Percentiles rank a stretch among this genome's conserved stretches.
These are phyloP conservation scores for Aspergillus puulaauensis DNA, from an alignment of 2,329 filamentous ascomycete species.

Conservation along the genomic window DNA sequence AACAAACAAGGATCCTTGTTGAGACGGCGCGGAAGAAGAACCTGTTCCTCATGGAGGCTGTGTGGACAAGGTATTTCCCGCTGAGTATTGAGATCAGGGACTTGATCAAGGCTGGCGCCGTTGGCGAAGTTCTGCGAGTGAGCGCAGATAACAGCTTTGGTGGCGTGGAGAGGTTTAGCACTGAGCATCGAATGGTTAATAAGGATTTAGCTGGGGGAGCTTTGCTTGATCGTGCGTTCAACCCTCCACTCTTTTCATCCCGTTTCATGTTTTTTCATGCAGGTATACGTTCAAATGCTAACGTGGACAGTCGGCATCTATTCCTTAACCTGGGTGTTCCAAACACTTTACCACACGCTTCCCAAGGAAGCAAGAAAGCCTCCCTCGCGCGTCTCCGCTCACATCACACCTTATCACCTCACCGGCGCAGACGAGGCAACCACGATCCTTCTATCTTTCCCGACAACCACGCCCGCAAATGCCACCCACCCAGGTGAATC, in stretches of 20 bases:
- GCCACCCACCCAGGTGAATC: constrained; percentile 47
- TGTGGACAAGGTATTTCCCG: constrained; percentile 89
- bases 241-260: background rate
- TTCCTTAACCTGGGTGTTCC: constrained; percentile 86
- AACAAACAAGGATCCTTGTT: constrained; percentile 70
- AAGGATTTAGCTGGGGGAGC: constrained; percentile 78
- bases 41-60: constrained; percentile 79
- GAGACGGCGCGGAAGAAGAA: constrained; percentile 71
- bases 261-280: background rate
- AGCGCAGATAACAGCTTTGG: constrained; percentile 64
- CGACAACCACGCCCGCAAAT: constrained; percentile 51
- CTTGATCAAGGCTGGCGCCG: constrained; percentile 57
- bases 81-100: constrained; percentile 68
- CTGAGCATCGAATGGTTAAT: constrained; percentile 78
- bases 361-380: constrained; percentile 61
- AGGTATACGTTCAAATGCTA: background rate
- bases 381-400: constrained; percentile 64
- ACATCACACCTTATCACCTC: constrained; percentile 68
- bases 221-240: constrained; percentile 65
- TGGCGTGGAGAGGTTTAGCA: constrained; percentile 57
- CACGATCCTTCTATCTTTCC: constrained; percentile 76
- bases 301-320: constrained; percentile 70
- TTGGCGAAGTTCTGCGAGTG: constrained; percentile 59
- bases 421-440: constrained; percentile 77
- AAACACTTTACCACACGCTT: constrained; percentile 80